phyloP scores from a whole-genome alignment of 352 stramenopile genomes.

The Ophiocytium majus region DNA sequence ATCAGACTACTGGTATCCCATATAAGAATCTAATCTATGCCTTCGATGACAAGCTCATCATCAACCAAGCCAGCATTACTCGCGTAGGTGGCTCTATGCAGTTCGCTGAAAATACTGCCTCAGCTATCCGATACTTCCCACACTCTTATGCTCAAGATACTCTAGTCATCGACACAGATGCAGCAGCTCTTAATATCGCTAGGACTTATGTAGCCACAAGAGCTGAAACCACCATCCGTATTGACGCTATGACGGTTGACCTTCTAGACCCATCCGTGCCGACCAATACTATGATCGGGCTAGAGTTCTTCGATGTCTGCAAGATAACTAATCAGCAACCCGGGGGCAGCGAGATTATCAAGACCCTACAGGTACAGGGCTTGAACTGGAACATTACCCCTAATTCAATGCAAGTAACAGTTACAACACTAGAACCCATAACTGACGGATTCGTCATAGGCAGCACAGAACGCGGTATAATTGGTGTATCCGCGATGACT shows the following conservation, averaged over 20 bases:
- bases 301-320: not conserved
- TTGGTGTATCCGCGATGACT: not conserved
- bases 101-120: not conserved
- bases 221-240: not conserved
- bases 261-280: not conserved
- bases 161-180: conserved; percentile 4
- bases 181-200: not conserved
- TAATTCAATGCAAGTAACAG: not conserved
- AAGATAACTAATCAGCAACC: conserved; percentile 7
- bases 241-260: conserved; percentile 5
- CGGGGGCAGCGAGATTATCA: not conserved
- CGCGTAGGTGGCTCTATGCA: not conserved
- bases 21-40: not conserved
- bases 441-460: not conserved
- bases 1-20: conserved; percentile 17
- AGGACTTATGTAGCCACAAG: not conserved
- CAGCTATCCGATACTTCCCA: not conserved
- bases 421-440: conserved; percentile 15
- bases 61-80: conserved; percentile 7
- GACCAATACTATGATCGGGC: not conserved
- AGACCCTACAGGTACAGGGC: conserved; percentile 9
- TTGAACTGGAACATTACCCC: not conserved
- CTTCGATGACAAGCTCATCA: conserved; percentile 19
- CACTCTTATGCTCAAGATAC: too few relatives aligned
- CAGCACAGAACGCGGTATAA: not conserved